Conservation (phyloP, 768 basidiomycete species). For the Trametopsis cervina region DNA sequence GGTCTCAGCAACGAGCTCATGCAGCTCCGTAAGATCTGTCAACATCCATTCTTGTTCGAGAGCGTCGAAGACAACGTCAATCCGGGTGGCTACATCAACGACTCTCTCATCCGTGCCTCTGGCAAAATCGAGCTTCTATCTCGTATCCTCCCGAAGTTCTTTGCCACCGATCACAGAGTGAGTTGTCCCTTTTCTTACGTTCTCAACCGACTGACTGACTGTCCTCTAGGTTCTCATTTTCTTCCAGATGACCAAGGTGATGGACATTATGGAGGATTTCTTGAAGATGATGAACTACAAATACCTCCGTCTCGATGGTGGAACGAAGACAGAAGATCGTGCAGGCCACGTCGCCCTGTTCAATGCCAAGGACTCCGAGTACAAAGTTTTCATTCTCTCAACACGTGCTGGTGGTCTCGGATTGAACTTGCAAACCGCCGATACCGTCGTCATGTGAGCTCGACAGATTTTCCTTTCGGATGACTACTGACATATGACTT, state of each 20-base stretch:
- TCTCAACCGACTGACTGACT: slow-evolving; percentile 6
- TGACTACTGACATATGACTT: background rate
- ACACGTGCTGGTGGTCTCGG: slow-evolving; percentile 92
- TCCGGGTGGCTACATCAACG: slow-evolving; percentile 73
- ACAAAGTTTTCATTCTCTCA: slow-evolving; percentile 88
- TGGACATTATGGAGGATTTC: slow-evolving; percentile 98
- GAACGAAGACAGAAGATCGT: slow-evolving; percentile 93
- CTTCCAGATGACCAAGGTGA: slow-evolving; percentile 99
- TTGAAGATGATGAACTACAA: slow-evolving; percentile 82
- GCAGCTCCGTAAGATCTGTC: slow-evolving; percentile 97
- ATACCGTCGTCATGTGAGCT: slow-evolving; percentile 90
- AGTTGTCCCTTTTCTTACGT: slow-evolving; percentile 13
- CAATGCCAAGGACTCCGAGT: slow-evolving; percentile 85
- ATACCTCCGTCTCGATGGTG: slow-evolving; percentile 91
- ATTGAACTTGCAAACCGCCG: slow-evolving; percentile 92
- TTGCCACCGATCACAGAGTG: slow-evolving; percentile 85
- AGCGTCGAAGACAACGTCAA: slow-evolving; percentile 94
- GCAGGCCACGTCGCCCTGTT: slow-evolving; percentile 80
- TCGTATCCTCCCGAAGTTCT: slow-evolving; percentile 92
- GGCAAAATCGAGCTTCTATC: slow-evolving; percentile 93
- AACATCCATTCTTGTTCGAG: slow-evolving; percentile 95
- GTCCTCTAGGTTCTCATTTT: slow-evolving; percentile 81
- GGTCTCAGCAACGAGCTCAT: slow-evolving; percentile 92
- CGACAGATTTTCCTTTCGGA: background rate
- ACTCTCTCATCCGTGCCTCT: slow-evolving; percentile 76